Conservation (phyloP, 2,329 filamentous ascomycete genomes). For the Metarhizium album region DNA sequence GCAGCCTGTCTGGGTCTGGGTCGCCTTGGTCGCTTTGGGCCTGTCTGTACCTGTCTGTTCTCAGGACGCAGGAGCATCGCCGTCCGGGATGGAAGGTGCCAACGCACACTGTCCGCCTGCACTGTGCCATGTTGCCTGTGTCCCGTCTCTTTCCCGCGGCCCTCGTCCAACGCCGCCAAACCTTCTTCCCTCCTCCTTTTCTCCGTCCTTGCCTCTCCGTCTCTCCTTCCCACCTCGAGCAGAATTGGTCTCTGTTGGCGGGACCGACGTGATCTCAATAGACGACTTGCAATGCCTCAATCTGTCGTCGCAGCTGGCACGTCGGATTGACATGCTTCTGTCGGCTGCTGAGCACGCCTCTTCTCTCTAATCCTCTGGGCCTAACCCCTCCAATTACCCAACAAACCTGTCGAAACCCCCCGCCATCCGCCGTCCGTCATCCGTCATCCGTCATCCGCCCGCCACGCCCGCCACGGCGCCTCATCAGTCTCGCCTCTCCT, state of each 20-base stretch:
- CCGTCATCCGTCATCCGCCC: slow-evolving; percentile 1
- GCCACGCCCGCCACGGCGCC: neutral
- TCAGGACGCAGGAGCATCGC: no score
- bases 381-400: slow-evolving; percentile 10
- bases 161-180: slow-evolving; percentile 9
- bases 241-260: slow-evolving; percentile 16
- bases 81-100: neutral
- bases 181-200: slow-evolving; percentile 12
- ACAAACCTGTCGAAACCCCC: slow-evolving; percentile 2
- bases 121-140: slow-evolving; percentile 6
- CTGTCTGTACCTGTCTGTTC: neutral
- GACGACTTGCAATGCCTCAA: slow-evolving; percentile 19
- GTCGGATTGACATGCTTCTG: slow-evolving; percentile 18
- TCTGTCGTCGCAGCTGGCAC: slow-evolving; percentile 10
- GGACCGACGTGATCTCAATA: slow-evolving; percentile 8
- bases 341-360: slow-evolving; percentile 16
- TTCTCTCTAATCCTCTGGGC: slow-evolving; percentile 10
- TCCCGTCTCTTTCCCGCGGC: slow-evolving; percentile 5
- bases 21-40: no score
- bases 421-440: neutral
- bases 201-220: slow-evolving; percentile 7
- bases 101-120: slow-evolving; percentile 5
- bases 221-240: slow-evolving; percentile 9
- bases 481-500: neutral
- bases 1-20: no score